phyloP scores from a whole-genome alignment of 768 basidiomycete species.

The Xanthoconium stramineum region DNA sequence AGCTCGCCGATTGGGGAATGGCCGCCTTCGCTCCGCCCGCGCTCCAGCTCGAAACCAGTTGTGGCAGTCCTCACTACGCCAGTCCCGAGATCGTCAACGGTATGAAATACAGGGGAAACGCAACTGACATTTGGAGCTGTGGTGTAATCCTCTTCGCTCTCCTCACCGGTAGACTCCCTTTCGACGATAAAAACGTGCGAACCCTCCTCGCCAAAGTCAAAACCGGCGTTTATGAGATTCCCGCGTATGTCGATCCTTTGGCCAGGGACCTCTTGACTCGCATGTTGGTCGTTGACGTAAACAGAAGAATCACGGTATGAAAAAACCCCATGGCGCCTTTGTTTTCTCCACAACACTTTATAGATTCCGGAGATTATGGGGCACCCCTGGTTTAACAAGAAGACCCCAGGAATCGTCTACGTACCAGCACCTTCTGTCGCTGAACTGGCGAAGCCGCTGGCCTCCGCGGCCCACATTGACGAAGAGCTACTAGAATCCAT shows the following conservation, averaged over 20 bases:
- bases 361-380: conserved; percentile 83
- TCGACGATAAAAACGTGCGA: conserved; percentile 86
- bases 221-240: conserved; percentile 80
- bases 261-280: conserved; percentile 80
- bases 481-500: conserved; percentile 74
- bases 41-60: conserved; percentile 87
- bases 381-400: conserved; percentile 78
- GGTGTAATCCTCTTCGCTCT: conserved; percentile 92
- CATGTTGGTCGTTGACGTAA: conserved; percentile 88
- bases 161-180: conserved; percentile 86
- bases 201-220: conserved; percentile 83
- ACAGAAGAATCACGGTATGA: conserved; percentile 74
- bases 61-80: conserved; percentile 96
- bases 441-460: conserved; percentile 66
- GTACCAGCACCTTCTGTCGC: conserved; percentile 59
- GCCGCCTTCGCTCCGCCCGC: conserved; percentile 89
- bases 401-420: conserved; percentile 47
- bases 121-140: conserved; percentile 96
- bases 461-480: conserved; percentile 69
- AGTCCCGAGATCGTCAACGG: conserved; percentile 96
- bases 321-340: background rate
- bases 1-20: conserved; percentile 99
- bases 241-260: conserved; percentile 72
- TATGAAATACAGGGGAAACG: conserved; percentile 81
- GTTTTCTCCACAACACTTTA: conserved; percentile 1